Evolutionary conservation across 805 yeast species (phyloP).

Genomic region (Wickerhamiella sergipiensis): DNA sequence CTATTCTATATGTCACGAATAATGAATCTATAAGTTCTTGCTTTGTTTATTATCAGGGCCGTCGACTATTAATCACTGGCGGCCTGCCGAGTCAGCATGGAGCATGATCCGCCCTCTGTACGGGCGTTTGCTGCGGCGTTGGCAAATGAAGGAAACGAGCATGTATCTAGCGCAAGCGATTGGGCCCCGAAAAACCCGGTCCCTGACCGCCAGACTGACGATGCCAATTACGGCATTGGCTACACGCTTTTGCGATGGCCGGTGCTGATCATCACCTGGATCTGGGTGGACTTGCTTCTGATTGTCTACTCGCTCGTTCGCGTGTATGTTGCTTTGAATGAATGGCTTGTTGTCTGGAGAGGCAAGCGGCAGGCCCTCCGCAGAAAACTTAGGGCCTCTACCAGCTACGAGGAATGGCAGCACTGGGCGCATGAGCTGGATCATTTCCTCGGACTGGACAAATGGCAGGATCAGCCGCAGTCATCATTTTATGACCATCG

Average conservation of each 20-base stretch:
- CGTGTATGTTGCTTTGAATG: conserved; percentile 48
- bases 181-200: conserved; percentile 12
- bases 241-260: conserved; percentile 54
- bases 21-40: neutral
- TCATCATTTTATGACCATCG: conserved; percentile 58
- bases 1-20: neutral
- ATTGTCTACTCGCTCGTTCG: conserved; percentile 39
- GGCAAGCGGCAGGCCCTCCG: conserved; percentile 42
- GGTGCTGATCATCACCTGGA: conserved; percentile 34
- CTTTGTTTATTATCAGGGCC: neutral
- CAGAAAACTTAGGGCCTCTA: conserved; percentile 34
- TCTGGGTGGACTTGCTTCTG: conserved; percentile 43
- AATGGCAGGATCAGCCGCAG: conserved; percentile 48
- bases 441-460: conserved; percentile 39
- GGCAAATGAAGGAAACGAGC: conserved; percentile 9
- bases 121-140: conserved; percentile 11
- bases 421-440: conserved; percentile 45
- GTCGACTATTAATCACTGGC: too few species aligned
- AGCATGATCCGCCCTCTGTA: conserved; percentile 2
- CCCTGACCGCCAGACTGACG: neutral
- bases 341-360: conserved; percentile 44
- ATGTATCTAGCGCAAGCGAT: conserved; percentile 18
- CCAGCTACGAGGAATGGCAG: conserved; percentile 48
- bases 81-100: neutral
- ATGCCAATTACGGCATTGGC: conserved; percentile 25